A percentile compares a stretch with the other conserved stretches of the same genome.
These are phyloP conservation scores for Glaciozyma antarctica DNA, from an alignment of 768 basidiomycete genomes.

Conservation along the genomic window DNA sequence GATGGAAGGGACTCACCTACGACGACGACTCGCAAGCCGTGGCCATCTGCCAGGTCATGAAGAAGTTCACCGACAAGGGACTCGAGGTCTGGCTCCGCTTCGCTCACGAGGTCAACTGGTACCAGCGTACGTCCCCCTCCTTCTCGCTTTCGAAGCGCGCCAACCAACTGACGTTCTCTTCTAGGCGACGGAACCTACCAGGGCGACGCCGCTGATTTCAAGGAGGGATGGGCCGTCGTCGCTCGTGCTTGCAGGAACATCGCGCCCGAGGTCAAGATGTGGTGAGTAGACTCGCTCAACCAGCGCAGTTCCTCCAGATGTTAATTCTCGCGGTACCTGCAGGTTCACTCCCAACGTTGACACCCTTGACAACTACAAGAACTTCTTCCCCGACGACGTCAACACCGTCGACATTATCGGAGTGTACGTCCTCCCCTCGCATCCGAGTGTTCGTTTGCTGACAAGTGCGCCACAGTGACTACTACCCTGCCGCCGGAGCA, in stretches of 20 bases:
- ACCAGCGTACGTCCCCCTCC: conserved; percentile 8
- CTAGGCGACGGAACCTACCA: conserved; percentile 32
- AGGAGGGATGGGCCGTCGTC: conserved; percentile 34
- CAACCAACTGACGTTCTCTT: not conserved
- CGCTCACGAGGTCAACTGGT: conserved; percentile 35
- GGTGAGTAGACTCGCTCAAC: conserved; percentile 1
- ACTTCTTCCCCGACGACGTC: conserved; percentile 33
- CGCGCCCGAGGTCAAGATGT: conserved; percentile 35
- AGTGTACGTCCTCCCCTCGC: not conserved
- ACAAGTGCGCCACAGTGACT: conserved; percentile 7
- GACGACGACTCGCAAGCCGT: conserved; percentile 31
- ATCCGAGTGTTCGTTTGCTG: no score
- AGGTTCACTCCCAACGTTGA: conserved; percentile 22
- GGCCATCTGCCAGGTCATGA: conserved; percentile 35
- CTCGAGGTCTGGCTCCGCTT: conserved; percentile 37
- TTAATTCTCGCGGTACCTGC: not conserved
- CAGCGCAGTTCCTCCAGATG: not conserved
- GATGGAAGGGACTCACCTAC: conserved; percentile 32
- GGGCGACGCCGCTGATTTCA: conserved; percentile 32
- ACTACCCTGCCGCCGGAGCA: conserved; percentile 27
- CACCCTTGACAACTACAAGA: conserved; percentile 22
- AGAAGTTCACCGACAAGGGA: conserved; percentile 36
- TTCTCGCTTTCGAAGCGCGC: not conserved
- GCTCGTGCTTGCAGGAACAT: conserved; percentile 25
- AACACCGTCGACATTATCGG: conserved; percentile 28